Base-by-base conservation (phyloP, 192 early-diverging fungal species). In the Thoreauomyces humboldtii region DNA sequence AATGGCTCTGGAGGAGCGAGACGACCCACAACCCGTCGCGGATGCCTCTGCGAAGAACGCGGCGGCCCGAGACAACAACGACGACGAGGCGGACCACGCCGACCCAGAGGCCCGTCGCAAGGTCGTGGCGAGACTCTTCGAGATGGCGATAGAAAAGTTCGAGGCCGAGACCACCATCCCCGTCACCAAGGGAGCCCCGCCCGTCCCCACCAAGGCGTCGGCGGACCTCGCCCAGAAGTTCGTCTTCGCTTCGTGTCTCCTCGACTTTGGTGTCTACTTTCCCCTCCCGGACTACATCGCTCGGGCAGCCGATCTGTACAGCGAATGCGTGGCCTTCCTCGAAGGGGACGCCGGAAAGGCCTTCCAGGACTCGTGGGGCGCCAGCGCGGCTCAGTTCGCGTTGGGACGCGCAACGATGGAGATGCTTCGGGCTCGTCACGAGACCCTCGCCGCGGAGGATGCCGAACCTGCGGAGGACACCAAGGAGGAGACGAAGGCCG, bases 1-100 rank as follows among this genome's bases (percentile, higher is more conserved):
- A 4, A 58, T 67, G 43, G 65, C 65, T 4, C 42, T 67, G 25
- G 56, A 67, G 27, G 65, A 67, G 44, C 54, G 65, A 5, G 65
- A 67, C 35, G 47, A 35, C n/a, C 27, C 29, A 22, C 36, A 59
- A n/a, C 21, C 2, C n/a, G 28, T 5, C 32, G 34, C 4, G 14
- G n/a, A 58, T 7, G 9, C 7, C 34, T 19, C 3, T 2, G 37
- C 3, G 2, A 36, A 34, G 37, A 27, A n/a, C 2, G 33, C 15
- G 33, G 19, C 17, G 29, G 37, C 9, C 11, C 9, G 41, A n/a
- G 41, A 9, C n/a, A 9, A 36, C 7, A 19, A 34, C 19, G 33
- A 33, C 14, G 55, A 33, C 14, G 55, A 58, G 33, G 50, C 32
- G 14, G 55, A 57, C 38, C 34, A 57, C 7, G 55, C 31, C 29